Conservation (phyloP, 2,329 filamentous ascomycete species). For the Arthrobotrys pseudoclavata region DNA sequence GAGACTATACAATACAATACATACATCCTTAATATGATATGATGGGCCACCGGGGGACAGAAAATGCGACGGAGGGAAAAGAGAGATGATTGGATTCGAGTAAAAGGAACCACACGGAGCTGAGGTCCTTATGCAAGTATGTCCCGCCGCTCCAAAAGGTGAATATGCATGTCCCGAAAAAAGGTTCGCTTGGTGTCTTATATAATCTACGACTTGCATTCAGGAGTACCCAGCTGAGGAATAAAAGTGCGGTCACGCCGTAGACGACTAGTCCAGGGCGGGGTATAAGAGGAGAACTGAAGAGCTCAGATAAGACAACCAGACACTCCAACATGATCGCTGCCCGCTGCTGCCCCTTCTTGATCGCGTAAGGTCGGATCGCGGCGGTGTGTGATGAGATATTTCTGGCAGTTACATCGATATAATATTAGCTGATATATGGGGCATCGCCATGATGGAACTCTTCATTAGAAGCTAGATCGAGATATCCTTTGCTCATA, state of each 20-base stretch:
- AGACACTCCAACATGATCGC: constrained; percentile 44
- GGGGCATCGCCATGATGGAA: constrained; percentile 17
- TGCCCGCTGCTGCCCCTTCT: constrained; percentile 32
- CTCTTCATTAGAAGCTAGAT: constrained; percentile 30
- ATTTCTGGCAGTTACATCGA: constrained; percentile 33
- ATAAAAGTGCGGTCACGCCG: constrained; percentile 49
- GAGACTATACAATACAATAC: constrained; percentile 33
- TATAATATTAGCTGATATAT: constrained; percentile 10
- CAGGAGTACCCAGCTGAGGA: constrained; percentile 47
- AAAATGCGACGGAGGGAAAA: constrained; percentile 41
- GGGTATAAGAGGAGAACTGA: constrained; percentile 25
- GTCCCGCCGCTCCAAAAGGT: constrained; percentile 36
- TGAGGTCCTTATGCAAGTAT: constrained; percentile 58
- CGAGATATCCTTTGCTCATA: constrained; percentile 54
- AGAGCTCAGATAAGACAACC: constrained; percentile 58
- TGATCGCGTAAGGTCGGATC: constrained; percentile 52
- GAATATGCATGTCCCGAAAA: constrained; percentile 52
- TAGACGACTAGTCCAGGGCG: constrained; percentile 19
- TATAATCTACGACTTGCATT: constrained; percentile 42
- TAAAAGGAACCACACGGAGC: constrained; percentile 38
- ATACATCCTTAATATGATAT: constrained; percentile 34
- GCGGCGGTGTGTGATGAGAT: constrained; percentile 44
- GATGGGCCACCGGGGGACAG: constrained; percentile 53
- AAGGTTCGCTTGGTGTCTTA: constrained; percentile 58
- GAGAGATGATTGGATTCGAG: constrained; percentile 21